A percentile compares a stretch with the other conserved stretches of the same genome.
Evolutionary conservation across 768 basidiomycete species (phyloP).

Genomic region (Boletellus sp.): DNA sequence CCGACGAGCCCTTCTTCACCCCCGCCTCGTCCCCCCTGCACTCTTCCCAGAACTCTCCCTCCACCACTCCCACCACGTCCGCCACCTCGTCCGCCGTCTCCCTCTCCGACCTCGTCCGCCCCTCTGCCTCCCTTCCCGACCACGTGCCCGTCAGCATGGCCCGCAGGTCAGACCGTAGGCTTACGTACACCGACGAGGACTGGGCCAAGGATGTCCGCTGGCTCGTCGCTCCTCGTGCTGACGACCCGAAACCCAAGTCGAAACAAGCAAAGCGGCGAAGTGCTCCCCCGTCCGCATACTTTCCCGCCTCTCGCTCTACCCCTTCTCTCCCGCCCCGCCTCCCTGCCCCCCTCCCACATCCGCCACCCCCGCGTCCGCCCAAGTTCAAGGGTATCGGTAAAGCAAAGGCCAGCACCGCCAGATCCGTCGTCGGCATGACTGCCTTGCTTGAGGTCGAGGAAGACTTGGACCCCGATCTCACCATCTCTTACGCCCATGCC

Average conservation of each 20-base stretch:
- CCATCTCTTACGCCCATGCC: constrained; percentile 4
- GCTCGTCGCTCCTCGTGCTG: constrained; percentile 43
- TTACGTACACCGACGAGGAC: constrained; percentile 50
- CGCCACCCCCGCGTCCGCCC: constrained; percentile 19
- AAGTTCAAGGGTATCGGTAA: constrained; percentile 26
- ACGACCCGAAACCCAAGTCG: constrained; percentile 14
- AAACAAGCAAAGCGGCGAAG: constrained; percentile 21
- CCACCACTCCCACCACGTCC: constrained; percentile 23
- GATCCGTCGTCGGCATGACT: constrained; percentile 51
- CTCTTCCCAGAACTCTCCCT: constrained; percentile 18
- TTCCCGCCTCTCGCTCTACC: constrained; percentile 19
- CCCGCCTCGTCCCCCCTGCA: constrained; percentile 18
- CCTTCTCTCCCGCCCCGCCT: constrained; percentile 19
- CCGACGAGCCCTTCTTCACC: constrained; percentile 53
- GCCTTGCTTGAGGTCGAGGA: constrained; percentile 54
- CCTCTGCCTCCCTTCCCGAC: constrained; percentile 30
- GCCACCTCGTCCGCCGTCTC: constrained; percentile 30
- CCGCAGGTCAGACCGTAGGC: constrained; percentile 21
- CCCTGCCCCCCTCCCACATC: constrained; percentile 12
- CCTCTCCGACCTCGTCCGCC: constrained; percentile 34
- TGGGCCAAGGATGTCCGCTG: constrained; percentile 70
- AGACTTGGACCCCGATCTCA: constrained; percentile 28
- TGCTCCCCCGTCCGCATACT: constrained; percentile 10
- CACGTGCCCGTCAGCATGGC: constrained; percentile 21
- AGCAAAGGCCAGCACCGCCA: constrained; percentile 33